Base-by-base conservation (phyloP, 495 filamentous ascomycete species). In the Collariella sp. region DNA sequence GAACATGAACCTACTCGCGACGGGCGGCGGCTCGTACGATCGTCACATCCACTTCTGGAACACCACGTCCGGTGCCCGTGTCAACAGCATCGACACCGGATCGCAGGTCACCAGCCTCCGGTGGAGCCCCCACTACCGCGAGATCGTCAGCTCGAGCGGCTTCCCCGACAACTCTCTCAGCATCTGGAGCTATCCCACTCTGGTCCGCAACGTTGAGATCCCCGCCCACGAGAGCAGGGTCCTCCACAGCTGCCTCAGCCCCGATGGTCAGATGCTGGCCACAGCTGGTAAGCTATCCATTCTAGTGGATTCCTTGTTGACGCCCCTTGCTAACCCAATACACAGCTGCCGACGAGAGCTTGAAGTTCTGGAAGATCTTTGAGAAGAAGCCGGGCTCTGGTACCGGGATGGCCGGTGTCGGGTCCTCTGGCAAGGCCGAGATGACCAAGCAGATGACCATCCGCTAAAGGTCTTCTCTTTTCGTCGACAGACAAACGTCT, bases 41-140 rank as follows among this genome's bases (percentile, higher is more conserved):
- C 84, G 89, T 59, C 86, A 96, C 73, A 99, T 99, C 68, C 94
- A 97, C 72, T 99, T 97, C 82, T 99, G 93, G 93, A 99, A 99
- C 77, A 88, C 87, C 43, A 97, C 93, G 15, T 94, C 93, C 7
- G 93, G 93, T 53, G 93, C 93, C 23, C 85, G 93, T 50, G 91
- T 91, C 69, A 99, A 99, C 82, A 93, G 88, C 79, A 96, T 99
- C 72, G 91, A 96, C 66, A 96, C 93, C 18, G 94, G 93, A 44
- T 94, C 88, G 23, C 93, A 97, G 70, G 93, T 99, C 31, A 99
- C 93, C 58, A 89, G 85, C 57, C 79, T 99, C 29, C 83, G 89
- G 51, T 99, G 94, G 94, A 90, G 85, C 76, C 88, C 89, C 50
- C 84, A 88, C 70, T 95, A 99, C 79, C 89, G 91, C 55, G 93